Percentiles rank a stretch among this genome's conserved stretches.
Conservation (phyloP, 805 yeast genomes). For the Monosporozyma yasuniensis region DNA sequence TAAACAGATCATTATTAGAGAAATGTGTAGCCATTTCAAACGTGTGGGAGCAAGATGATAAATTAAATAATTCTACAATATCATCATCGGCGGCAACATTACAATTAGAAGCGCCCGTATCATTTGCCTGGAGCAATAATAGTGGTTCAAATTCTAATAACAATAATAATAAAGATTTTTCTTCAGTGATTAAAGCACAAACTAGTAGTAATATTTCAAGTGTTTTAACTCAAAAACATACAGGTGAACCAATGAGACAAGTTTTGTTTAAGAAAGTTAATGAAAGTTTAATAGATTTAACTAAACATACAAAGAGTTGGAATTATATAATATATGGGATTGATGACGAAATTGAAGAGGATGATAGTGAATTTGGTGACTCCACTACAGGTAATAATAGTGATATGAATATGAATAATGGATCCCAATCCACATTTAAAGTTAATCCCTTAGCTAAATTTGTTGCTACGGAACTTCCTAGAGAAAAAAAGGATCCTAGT, state of each 20-base stretch:
- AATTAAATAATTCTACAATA: conserved; percentile 6
- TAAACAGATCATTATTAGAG: conserved; percentile 1
- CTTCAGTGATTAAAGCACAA: not conserved
- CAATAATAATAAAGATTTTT: not conserved
- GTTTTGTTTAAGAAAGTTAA: conserved; percentile 10
- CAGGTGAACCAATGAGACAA: conserved; percentile 11
- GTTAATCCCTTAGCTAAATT: conserved; percentile 26
- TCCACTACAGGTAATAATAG: not conserved
- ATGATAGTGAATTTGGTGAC: not conserved
- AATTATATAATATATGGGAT: conserved; percentile 1
- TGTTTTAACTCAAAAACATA: not conserved
- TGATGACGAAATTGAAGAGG: not conserved
- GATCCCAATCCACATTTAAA: conserved; percentile 11
- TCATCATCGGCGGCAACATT: conserved; percentile 8
- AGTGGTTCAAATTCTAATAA: not conserved
- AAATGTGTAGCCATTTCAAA: conserved; percentile 9
- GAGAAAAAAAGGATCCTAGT: conserved; percentile 12
- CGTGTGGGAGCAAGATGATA: conserved; percentile 21
- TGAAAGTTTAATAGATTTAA: not conserved
- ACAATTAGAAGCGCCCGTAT: conserved; percentile 19
- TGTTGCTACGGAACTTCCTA: conserved; percentile 22
- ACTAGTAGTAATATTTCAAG: not conserved
- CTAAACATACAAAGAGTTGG: conserved; percentile 3
- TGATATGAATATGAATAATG: not conserved
- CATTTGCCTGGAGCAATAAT: conserved; percentile 26